A percentile compares a stretch with the other conserved stretches of the same genome.
Evolutionary conservation across 2,329 filamentous ascomycete genomes (phyloP).

Genomic region (Phyllosticta capitalensis): DNA sequence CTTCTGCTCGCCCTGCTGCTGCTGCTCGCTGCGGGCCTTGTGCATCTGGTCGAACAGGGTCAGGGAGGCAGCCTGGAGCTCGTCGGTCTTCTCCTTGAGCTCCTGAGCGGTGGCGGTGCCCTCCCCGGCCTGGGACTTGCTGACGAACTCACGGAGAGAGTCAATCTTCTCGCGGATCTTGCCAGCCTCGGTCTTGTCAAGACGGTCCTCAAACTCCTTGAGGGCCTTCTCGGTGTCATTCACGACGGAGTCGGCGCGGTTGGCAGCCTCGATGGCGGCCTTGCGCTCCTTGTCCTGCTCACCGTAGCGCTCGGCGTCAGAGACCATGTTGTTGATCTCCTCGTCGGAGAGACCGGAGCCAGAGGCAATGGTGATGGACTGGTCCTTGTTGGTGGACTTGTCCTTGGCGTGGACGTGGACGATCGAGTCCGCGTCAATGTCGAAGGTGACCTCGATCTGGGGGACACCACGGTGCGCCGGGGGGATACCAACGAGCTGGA

Average conservation of each 20-base stretch:
- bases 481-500: constrained; percentile 96
- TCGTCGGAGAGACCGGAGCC: constrained; percentile 90
- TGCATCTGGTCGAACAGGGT: constrained; percentile 99
- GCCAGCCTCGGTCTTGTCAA: constrained; percentile 93
- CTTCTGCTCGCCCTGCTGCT: constrained; percentile 25
- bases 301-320: constrained; percentile 94
- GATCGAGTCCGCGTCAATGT: constrained; percentile 96
- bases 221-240: constrained; percentile 98
- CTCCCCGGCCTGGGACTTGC: constrained; percentile 92
- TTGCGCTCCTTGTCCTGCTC: constrained; percentile 96
- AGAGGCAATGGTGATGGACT: constrained; percentile 97
- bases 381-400: constrained; percentile 98
- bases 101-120: constrained; percentile 75
- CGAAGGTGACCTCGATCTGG: constrained; percentile 95
- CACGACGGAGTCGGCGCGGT: constrained; percentile 90
- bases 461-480: constrained; percentile 93
- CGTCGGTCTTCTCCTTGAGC: constrained; percentile 97
- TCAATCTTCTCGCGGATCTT: constrained; percentile 90
- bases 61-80: constrained; percentile 90
- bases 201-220: constrained; percentile 89
- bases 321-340: constrained; percentile 96
- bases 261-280: constrained; percentile 87
- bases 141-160: constrained; percentile 75
- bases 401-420: constrained; percentile 98
- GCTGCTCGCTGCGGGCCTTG: constrained; percentile 70